Base-by-base conservation (phyloP, 179 eudicot species). In the Camellia oleifera region DNA sequence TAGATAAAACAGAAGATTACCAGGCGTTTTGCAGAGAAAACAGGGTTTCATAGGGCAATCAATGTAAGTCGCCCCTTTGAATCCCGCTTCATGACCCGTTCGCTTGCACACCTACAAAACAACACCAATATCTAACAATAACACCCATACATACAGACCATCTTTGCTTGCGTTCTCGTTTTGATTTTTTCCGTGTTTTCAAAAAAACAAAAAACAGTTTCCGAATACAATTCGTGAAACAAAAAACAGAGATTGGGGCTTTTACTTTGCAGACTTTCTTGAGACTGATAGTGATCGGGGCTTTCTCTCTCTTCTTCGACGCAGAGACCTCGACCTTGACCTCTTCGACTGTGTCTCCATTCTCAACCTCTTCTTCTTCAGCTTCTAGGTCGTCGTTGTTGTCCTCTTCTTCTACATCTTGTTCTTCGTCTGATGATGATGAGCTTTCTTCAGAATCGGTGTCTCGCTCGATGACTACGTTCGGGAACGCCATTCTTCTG, bases 21-120 rank as follows among this genome's bases (percentile, higher is more conserved):
- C 99, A 69, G 99, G 99, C 93, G 88, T 32, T 92, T 95, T 95
- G 88, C 99, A 95, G 46, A 95, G 97, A 62, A 90, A 96, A 84
- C 99, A 96, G 53, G 99, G 99, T 67, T 96, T 96, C 98, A 91
- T 96, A 7, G 99, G 98, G 69, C 99, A 96, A 88, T 96, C 99
- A 71, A 96, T 92, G 81, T 96, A 96, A 68, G 95, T 96, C 26
- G 98, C 97, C 66, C 98, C 98, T 78, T 87, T 89, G 87, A 96
- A 96, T 50, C 99, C 99, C 1, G 99, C 99, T 85, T 94, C 94
- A 87, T 96, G 99, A 68, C 99, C 98, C 17, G 89, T 46, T 88
- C 81, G 83, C 85, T 96, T 96, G 65, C 99, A 94, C 6, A 96
- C 98, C 99, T 96, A 80, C 42, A 76, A 70, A 42, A 44, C 23